Conservation (phyloP, 1,139 yeast genomes). For the Hansenula lynferdii region DNA sequence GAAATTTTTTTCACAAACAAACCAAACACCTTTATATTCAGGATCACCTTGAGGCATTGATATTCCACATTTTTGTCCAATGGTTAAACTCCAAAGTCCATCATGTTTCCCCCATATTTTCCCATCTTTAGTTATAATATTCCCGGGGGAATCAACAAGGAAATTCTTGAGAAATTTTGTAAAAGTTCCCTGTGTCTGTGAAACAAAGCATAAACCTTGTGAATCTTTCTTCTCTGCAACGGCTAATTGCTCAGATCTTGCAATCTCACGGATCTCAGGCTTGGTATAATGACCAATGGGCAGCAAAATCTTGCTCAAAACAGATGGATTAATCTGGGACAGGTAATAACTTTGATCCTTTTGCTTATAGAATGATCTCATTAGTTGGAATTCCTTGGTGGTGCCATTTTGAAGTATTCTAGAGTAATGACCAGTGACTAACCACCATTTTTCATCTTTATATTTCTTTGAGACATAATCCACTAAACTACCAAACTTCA, state of each 20-base stretch:
- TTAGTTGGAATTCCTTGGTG: constrained; percentile 38
- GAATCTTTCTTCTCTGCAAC: constrained; percentile 85
- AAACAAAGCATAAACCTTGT: constrained; percentile 92
- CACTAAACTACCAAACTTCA: constrained; percentile 79
- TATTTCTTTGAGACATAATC: constrained; percentile 43
- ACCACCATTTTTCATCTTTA: constrained; percentile 53
- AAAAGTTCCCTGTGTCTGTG: constrained; percentile 57
- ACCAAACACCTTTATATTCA: constrained; percentile 75
- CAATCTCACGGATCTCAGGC: constrained; percentile 67
- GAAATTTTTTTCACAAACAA: constrained; percentile 64
- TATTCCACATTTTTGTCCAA: constrained; percentile 80
- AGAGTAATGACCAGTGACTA: constrained; percentile 94
- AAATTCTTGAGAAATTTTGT: constrained; percentile 73
- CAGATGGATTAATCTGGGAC: constrained; percentile 52
- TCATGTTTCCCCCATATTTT: constrained; percentile 72
- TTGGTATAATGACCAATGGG: constrained; percentile 80
- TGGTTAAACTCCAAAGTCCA: constrained; percentile 92
- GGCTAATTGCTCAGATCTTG: constrained; percentile 43
- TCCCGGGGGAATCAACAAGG: constrained; percentile 67
- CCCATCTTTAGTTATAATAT: constrained; percentile 57
- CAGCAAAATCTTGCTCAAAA: constrained; percentile 50
- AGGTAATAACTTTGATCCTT: constrained; percentile 94
- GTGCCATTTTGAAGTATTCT: constrained; percentile 39
- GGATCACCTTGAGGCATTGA: constrained; percentile 89
- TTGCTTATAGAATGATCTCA: constrained; percentile 51